These are phyloP conservation scores for Lipomyces spencermartinsiae DNA, from an alignment of 805 yeast genomes.

Conservation along the genomic window DNA sequence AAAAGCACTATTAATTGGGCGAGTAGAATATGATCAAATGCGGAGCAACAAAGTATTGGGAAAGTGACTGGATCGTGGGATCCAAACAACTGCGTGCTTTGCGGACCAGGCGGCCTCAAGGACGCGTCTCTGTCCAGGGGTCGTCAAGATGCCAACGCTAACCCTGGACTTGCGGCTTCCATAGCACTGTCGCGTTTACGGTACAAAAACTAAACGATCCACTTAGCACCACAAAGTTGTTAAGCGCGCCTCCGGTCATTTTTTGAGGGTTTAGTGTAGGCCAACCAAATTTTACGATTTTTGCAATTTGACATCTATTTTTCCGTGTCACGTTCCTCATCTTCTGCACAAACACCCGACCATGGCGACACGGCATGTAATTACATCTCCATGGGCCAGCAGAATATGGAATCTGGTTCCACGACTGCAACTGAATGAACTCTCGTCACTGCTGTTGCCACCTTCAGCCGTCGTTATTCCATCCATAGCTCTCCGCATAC, in stretches of 20 bases:
- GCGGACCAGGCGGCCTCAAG: not conserved
- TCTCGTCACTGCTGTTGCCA: slow-evolving; percentile 1
- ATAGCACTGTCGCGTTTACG: not conserved
- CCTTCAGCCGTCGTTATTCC: slow-evolving; percentile 16
- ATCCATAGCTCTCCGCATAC: slow-evolving; percentile 27
- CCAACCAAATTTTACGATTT: not conserved
- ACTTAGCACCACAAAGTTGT: not conserved
- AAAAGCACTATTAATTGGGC: not conserved
- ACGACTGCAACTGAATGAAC: slow-evolving; percentile 10
- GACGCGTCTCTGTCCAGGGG: not conserved
- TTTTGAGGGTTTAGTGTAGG: not conserved
- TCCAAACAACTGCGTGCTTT: not conserved
- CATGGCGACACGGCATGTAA: slow-evolving; percentile 11
- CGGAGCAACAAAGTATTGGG: not conserved
- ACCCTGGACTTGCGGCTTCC: not conserved
- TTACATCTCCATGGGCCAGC: slow-evolving; percentile 15
- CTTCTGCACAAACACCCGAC: not conserved
- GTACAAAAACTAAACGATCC: not conserved
- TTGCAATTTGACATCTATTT: not conserved
- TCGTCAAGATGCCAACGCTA: not conserved
- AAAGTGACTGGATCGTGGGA: not conserved
- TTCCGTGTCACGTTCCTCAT: not conserved
- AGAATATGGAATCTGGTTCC: slow-evolving; percentile 21
- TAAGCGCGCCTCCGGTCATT: not conserved
- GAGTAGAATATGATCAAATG: not conserved